Conservation (phyloP, 2,329 filamentous ascomycete genomes). For the Sporothrix mexicana region DNA sequence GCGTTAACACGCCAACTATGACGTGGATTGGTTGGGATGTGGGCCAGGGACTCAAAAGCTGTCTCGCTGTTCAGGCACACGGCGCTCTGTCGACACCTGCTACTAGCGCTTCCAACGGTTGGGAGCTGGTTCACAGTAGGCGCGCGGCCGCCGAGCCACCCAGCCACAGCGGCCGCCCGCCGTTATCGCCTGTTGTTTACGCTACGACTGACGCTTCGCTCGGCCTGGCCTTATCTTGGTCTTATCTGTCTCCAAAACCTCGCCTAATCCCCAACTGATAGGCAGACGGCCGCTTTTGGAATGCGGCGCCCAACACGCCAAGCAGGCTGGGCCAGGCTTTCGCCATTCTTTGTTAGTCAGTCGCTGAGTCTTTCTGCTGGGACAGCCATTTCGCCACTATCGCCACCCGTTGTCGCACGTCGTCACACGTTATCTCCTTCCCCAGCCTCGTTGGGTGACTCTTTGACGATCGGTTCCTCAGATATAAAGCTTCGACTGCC, state of each 20-base stretch:
- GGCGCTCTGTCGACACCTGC: neutral
- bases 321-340: slow-evolving; percentile 3
- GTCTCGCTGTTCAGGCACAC: neutral
- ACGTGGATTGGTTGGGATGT: neutral
- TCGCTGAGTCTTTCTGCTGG: neutral
- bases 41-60: neutral
- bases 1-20: neutral
- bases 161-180: slow-evolving; percentile 14
- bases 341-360: neutral
- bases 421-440: neutral
- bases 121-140: neutral
- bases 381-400: slow-evolving; percentile 20
- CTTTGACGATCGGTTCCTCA: neutral
- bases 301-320: slow-evolving; percentile 14
- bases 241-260: neutral
- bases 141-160: neutral
- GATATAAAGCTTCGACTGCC: slow-evolving; percentile 5
- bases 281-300: slow-evolving; percentile 2
- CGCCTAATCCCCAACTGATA: neutral
- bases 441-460: slow-evolving; percentile 22
- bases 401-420: slow-evolving; percentile 15
- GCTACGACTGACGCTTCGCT: neutral
- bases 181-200: no score
- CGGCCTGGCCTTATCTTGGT: neutral
- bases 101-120: neutral